Conservation (phyloP, 345 rosid species). For the Geranium rotundifolium region DNA sequence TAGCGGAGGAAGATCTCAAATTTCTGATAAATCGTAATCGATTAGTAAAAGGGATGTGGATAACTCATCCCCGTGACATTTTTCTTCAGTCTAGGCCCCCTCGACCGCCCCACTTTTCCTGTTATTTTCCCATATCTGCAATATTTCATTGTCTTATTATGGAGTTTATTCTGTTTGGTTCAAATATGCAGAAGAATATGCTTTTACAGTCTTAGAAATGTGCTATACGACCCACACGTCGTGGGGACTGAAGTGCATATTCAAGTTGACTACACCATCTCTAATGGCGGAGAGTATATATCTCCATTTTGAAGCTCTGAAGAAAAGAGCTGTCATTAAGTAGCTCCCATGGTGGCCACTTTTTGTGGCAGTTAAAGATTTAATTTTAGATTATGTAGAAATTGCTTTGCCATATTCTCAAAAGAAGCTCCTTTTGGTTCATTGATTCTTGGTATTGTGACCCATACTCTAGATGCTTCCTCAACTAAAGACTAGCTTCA, state of each 20-base stretch:
- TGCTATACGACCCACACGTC: not conserved
- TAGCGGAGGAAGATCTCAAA: too few species aligned
- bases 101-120: too few species aligned
- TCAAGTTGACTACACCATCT: not conserved
- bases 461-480: not conserved
- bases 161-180: not conserved
- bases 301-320: constrained; percentile 17
- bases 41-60: too few species aligned
- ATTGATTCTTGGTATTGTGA: not conserved
- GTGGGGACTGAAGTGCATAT: not conserved
- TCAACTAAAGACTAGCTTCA: not conserved
- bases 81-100: too few species aligned
- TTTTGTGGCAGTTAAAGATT: constrained; percentile 16
- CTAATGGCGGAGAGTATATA: not conserved
- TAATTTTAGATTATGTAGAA: not conserved
- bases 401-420: not conserved
- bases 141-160: not conserved
- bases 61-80: too few species aligned
- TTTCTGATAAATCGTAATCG: too few species aligned
- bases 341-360: constrained; percentile 10
- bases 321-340: constrained; percentile 20
- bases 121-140: too few species aligned
- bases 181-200: not conserved
- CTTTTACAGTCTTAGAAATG: too few species aligned
- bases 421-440: not conserved